Conservation (phyloP, 2,329 filamentous ascomycete species). For the Scytalidium sp. region DNA sequence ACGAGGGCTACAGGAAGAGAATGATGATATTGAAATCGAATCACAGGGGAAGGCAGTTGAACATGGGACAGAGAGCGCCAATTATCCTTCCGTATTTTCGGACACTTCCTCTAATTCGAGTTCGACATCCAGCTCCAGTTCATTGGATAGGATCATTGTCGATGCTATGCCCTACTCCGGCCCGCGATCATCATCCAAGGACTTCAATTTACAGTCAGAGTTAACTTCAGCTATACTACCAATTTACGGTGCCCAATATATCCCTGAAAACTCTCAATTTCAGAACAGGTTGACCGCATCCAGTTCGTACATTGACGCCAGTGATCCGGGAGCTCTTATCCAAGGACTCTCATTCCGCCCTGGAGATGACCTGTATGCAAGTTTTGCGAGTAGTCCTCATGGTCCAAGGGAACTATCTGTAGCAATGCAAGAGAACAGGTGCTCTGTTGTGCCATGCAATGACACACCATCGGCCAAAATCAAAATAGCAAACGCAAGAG, state of each 20-base stretch:
- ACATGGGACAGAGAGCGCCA: background rate
- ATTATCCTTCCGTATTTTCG: background rate
- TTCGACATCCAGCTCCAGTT: background rate
- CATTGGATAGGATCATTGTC: background rate
- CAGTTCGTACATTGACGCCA: background rate
- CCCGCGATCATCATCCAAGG: background rate
- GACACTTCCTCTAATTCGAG: background rate
- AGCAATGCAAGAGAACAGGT: background rate
- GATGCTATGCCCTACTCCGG: background rate
- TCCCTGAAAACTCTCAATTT: background rate
- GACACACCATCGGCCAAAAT: background rate
- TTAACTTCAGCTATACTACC: too few species aligned
- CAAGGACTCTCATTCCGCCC: constrained; percentile 5
- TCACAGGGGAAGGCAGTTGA: background rate
- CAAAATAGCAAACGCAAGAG: background rate
- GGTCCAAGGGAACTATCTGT: background rate
- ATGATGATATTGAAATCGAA: background rate
- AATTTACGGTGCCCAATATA: too few species aligned
- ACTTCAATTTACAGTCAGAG: background rate
- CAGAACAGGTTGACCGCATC: background rate
- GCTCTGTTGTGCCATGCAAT: background rate
- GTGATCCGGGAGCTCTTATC: background rate
- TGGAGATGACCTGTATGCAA: constrained; percentile 2
- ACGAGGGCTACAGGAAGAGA: background rate
- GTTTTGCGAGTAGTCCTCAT: background rate